Evolutionary conservation across 2,329 filamentous ascomycete genomes (phyloP).

Genomic region (Xylariaceae sp.): DNA sequence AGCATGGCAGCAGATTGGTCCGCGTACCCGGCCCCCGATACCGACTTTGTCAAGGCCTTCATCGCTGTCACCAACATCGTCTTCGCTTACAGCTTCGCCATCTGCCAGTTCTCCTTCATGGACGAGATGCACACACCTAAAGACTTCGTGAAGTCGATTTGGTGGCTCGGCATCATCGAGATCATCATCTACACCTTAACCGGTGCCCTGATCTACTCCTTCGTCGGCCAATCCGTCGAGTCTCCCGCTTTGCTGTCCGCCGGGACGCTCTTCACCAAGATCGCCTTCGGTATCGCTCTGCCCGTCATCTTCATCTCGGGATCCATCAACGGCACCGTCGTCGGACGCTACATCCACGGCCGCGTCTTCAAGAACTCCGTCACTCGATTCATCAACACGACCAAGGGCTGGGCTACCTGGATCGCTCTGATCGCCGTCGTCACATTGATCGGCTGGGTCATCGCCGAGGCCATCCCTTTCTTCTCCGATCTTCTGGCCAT

Average conservation of each 20-base stretch:
- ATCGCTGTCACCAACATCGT: conserved; percentile 57
- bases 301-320: conserved; percentile 64
- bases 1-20: conserved; percentile 27
- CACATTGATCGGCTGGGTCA: conserved; percentile 65
- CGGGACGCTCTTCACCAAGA: conserved; percentile 48
- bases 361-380: conserved; percentile 30
- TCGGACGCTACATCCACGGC: conserved; percentile 34
- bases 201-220: conserved; percentile 59
- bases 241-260: conserved; percentile 60
- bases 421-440: conserved; percentile 51
- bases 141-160: conserved; percentile 39
- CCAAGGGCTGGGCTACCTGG: conserved; percentile 45
- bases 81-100: conserved; percentile 52
- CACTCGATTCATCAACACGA: conserved; percentile 32
- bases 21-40: conserved; percentile 30
- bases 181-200: conserved; percentile 57
- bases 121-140: conserved; percentile 39
- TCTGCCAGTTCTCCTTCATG: conserved; percentile 37
- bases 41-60: conserved; percentile 46
- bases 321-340: conserved; percentile 59
- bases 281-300: conserved; percentile 59
- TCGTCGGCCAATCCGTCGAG: conserved; percentile 51
- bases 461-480: conserved; percentile 69
- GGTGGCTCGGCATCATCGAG: conserved; percentile 51
- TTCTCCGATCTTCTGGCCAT: conserved; percentile 65